Percentiles rank a stretch among this genome's conserved stretches.
Evolutionary conservation across 2,329 filamentous ascomycete genomes (phyloP).

Genomic region (Trichophyton schoenleinii): DNA sequence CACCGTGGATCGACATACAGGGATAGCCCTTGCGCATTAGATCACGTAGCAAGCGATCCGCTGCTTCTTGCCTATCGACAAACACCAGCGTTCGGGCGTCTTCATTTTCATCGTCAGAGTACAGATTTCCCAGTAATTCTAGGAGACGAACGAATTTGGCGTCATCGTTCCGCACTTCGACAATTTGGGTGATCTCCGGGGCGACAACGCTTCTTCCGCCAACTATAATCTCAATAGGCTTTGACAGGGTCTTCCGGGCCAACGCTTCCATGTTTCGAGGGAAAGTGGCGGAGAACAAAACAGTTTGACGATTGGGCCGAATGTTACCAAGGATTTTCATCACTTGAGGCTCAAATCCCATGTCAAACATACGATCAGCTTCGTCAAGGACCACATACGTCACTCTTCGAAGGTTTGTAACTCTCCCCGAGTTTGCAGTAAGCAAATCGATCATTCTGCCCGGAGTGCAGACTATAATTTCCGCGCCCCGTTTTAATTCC

Average conservation of each 20-base stretch:
- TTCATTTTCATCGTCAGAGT: constrained; percentile 60
- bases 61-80: constrained; percentile 82
- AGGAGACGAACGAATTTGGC: constrained; percentile 75
- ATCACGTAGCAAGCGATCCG: constrained; percentile 66
- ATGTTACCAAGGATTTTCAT: constrained; percentile 92
- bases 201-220: constrained; percentile 64
- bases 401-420: constrained; percentile 78
- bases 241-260: constrained; percentile 74
- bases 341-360: constrained; percentile 97
- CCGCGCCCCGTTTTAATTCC: constrained; percentile 84
- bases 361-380: constrained; percentile 98
- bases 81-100: constrained; percentile 85
- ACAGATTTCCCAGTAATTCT: constrained; percentile 75
- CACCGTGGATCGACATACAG: constrained; percentile 86
- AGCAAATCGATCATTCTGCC: constrained; percentile 92
- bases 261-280: constrained; percentile 83
- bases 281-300: constrained; percentile 94
- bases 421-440: constrained; percentile 83
- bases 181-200: constrained; percentile 72
- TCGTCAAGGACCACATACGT: constrained; percentile 95
- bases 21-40: constrained; percentile 74
- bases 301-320: constrained; percentile 82
- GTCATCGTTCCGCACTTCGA: constrained; percentile 72
- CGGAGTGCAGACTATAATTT: constrained; percentile 90
- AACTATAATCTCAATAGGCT: constrained; percentile 82